Base-by-base conservation (phyloP, 2,329 filamentous ascomycete genomes). In the Trichocomaceae sp. region DNA sequence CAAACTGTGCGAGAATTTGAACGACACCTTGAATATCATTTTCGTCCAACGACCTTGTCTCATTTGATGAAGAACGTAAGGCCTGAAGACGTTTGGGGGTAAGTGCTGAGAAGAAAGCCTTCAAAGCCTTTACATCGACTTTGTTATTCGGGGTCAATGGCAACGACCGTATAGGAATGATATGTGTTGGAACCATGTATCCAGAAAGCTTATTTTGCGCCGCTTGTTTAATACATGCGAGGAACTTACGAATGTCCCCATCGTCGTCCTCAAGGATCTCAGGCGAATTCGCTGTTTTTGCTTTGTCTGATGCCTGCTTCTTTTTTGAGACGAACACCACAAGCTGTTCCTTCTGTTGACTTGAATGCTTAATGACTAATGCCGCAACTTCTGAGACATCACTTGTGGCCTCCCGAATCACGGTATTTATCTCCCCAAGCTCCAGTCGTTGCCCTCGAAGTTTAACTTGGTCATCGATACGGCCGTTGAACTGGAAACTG, bases 171-270 rank as follows among this genome's bases (percentile, higher is more conserved):
- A 96, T 72, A 3, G 80, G 81, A 22, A 96, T 75, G 56, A 95
- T 83, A 64, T 93, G 88, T 0, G 89, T 91, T 0, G 91, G 92
- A 1, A 96, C 82, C 91, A 96, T 96, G 67, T 96, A 96, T 0
- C 79, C 81, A 0, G 91, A 88, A 2, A 96, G 78, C 20, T 77
- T 82, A 1, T 80, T 75, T 33, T 81, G 80, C 61, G 90, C 96
- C n/a, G 83, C 80, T 22, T 79, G 74, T 60, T 79, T 79, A 5
- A 84, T 80, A 3, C 67, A 67, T 0, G 64, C 67, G 7, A 79
- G 70, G 2, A 84, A 63, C 0, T 65, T 62, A 10, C 73, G 61
- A 15, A 69, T 65, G 1, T 72, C 67, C 3, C 66, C 59, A 2
- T 65, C 31, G 13, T 64, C 59, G 2, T 65, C 26, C 8, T 64